Conservation (phyloP, 2,329 filamentous ascomycete genomes). For the Xylariaceae sp. region DNA sequence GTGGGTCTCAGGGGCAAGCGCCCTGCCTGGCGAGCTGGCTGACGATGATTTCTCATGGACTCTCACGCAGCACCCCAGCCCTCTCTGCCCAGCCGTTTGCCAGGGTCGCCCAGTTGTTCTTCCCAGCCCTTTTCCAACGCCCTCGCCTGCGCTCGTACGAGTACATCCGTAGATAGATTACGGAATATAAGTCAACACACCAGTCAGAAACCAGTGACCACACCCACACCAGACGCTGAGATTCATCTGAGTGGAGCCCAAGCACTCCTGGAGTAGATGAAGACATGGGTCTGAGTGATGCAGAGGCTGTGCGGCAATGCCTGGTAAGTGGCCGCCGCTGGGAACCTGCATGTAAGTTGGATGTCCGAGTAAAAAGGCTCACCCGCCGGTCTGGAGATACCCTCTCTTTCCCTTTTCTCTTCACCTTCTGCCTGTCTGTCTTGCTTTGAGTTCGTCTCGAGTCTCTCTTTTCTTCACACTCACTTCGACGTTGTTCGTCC, state of each 20-base stretch:
- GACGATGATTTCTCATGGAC: not conserved
- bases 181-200: no score
- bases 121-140: not conserved
- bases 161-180: conserved; percentile 11
- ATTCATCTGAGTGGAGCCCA: conserved; percentile 15
- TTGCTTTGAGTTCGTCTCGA: conserved; percentile 31
- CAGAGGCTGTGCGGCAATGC: conserved; percentile 1
- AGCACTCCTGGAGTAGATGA: conserved; percentile 18
- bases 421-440: conserved; percentile 26
- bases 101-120: not conserved
- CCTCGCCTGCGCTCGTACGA: no score
- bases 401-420: conserved; percentile 23
- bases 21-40: conserved; percentile 9
- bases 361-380: conserved; percentile 19
- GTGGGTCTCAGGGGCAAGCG: conserved; percentile 28
- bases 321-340: no score
- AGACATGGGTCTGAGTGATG: conserved; percentile 9
- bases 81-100: not conserved
- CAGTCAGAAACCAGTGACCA: no score
- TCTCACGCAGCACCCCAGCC: not conserved
- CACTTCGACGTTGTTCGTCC: conserved; percentile 28
- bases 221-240: no score
- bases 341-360: conserved; percentile 4
- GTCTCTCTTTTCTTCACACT: conserved; percentile 26
- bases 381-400: conserved; percentile 10